Conservation (phyloP, 805 yeast species). For the Kodamaea sagamina region DNA sequence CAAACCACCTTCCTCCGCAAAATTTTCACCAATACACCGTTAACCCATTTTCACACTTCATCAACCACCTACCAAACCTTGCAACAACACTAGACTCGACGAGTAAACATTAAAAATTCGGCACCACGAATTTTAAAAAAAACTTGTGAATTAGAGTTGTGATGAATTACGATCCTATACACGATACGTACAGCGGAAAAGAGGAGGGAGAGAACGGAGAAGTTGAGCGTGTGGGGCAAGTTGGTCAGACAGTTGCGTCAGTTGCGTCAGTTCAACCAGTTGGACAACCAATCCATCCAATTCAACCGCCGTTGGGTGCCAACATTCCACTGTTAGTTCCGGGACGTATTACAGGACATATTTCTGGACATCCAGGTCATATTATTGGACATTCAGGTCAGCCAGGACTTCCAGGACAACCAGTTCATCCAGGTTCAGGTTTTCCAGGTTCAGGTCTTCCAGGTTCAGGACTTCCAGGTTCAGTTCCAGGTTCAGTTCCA, state of each 20-base stretch:
- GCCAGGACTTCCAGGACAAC: neutral
- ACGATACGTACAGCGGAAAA: constrained; percentile 32
- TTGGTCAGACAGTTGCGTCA: neutral
- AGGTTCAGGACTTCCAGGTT: neutral
- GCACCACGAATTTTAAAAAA: neutral
- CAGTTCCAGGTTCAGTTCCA: neutral
- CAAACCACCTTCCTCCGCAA: too few species aligned
- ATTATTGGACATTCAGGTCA: too few species aligned
- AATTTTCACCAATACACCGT: too few species aligned
- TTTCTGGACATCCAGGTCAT: too few species aligned
- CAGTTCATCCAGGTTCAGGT: neutral
- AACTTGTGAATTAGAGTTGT: neutral
- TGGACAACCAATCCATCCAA: constrained; percentile 3
- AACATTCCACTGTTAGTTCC: too few species aligned
- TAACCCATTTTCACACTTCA: neutral
- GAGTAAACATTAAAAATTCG: constrained; percentile 2
- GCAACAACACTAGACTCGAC: constrained; percentile 1
- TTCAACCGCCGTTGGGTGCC: neutral
- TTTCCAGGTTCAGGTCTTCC: neutral
- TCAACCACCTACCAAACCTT: neutral
- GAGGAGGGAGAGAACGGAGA: constrained; percentile 8
- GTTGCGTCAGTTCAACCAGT: neutral
- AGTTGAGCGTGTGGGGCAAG: neutral
- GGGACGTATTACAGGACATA: too few species aligned
- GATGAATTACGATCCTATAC: constrained; percentile 49